Evolutionary conservation across 768 basidiomycete genomes (phyloP).

Genomic region (Tricholoma flavovirens): DNA sequence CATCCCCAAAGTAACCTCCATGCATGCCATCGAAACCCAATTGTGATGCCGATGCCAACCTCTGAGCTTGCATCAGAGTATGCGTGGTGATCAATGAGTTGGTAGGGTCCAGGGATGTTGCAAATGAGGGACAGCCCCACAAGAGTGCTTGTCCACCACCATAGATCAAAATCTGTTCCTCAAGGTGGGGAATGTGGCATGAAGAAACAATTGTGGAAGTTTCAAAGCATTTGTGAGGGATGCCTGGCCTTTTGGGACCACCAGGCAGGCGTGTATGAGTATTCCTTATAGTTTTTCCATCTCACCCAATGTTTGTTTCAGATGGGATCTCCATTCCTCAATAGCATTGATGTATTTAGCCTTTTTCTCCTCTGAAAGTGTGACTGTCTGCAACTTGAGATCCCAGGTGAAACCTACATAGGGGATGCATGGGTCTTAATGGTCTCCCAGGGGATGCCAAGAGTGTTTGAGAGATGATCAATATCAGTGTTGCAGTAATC

Average conservation of each 20-base stretch:
- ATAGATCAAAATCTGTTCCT: constrained; percentile 3
- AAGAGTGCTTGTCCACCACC: constrained; percentile 14
- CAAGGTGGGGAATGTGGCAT: neutral
- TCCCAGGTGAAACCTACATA: constrained; percentile 26
- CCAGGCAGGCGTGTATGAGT: constrained; percentile 2
- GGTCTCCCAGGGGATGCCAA: no score
- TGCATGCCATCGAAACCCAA: constrained; percentile 20
- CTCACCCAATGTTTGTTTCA: neutral
- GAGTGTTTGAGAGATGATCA: no score
- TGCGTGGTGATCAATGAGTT: no score
- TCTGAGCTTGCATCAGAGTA: no score
- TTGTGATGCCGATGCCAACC: no score
- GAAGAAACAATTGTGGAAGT: neutral
- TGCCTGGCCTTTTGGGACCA: neutral
- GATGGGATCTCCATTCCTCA: no score
- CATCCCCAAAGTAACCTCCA: constrained; percentile 26
- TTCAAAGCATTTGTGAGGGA: neutral
- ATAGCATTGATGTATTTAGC: constrained; percentile 16
- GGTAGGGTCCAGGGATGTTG: no score
- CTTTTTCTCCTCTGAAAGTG: constrained; percentile 8
- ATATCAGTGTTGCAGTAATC: no score
- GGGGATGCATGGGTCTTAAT: neutral
- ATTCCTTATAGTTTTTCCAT: constrained; percentile 7
- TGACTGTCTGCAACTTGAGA: constrained; percentile 11
- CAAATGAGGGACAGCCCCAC: constrained; percentile 21